A percentile compares a stretch with the other conserved stretches of the same genome.
phyloP scores from a whole-genome alignment of 768 basidiomycete genomes.

The Kwoniella europaea region DNA sequence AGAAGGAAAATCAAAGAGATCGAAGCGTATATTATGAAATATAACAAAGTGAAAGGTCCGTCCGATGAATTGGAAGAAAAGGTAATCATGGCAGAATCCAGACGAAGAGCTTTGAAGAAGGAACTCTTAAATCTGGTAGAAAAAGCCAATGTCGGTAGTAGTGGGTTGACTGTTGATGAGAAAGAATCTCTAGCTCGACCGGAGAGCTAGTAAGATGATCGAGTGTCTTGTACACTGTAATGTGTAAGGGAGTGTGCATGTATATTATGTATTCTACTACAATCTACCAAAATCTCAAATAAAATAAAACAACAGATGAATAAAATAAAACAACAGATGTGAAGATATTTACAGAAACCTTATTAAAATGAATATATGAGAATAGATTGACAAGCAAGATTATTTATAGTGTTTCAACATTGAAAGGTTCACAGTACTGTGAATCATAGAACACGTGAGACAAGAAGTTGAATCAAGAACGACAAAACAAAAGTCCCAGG shows the following conservation, averaged over 20 bases:
- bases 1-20: conserved; percentile 11
- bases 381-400: not conserved
- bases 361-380: no score
- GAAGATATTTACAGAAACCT: not conserved
- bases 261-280: not conserved
- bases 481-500: no score
- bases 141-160: conserved; percentile 30
- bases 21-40: conserved; percentile 8
- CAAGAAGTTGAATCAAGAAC: not conserved
- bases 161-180: conserved; percentile 33
- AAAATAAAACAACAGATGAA: not conserved
- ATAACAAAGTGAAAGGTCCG: conserved; percentile 3
- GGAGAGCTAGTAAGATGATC: not conserved
- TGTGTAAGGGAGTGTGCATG: conserved; percentile 10
- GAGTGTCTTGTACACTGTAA: not conserved
- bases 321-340: not conserved
- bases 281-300: not conserved
- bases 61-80: conserved; percentile 6
- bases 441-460: not conserved
- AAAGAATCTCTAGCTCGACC: conserved; percentile 19
- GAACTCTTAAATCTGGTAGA: not conserved
- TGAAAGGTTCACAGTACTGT: no score
- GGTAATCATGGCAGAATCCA: conserved; percentile 1
- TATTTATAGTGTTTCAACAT: not conserved
- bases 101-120: conserved; percentile 4